These are phyloP conservation scores for Pleurotus ostreatus DNA, from an alignment of 768 basidiomycete genomes.

Conservation along the genomic window DNA sequence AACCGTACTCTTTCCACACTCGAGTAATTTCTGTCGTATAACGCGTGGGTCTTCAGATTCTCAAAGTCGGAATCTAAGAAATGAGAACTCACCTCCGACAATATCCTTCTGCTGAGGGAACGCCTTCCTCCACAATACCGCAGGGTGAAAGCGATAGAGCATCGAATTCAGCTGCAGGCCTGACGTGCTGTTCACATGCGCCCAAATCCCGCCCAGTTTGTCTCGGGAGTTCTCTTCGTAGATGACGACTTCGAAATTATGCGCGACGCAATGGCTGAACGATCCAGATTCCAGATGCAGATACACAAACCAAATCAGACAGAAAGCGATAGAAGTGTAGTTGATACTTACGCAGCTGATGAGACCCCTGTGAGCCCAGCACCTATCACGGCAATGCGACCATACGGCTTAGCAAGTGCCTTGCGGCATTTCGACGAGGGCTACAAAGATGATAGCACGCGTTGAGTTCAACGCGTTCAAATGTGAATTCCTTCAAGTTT, in stretches of 20 bases:
- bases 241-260: slow-evolving; percentile 50
- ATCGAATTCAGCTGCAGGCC: slow-evolving; percentile 48
- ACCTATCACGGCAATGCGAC: slow-evolving; percentile 46
- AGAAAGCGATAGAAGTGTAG: neutral
- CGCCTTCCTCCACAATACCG: slow-evolving; percentile 35
- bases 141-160: slow-evolving; percentile 49
- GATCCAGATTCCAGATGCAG: neutral
- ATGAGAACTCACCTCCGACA: slow-evolving; percentile 28
- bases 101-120: slow-evolving; percentile 51
- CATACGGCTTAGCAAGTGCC: slow-evolving; percentile 26
- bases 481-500: neutral
- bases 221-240: slow-evolving; percentile 32
- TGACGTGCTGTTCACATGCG: slow-evolving; percentile 46
- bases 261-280: slow-evolving; percentile 37
- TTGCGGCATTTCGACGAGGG: slow-evolving; percentile 21
- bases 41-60: neutral
- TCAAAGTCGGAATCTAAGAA: neutral
- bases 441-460: slow-evolving; percentile 3
- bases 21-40: slow-evolving; percentile 26
- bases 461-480: neutral
- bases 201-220: slow-evolving; percentile 46
- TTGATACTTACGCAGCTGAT: slow-evolving; percentile 38
- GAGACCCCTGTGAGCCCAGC: slow-evolving; percentile 50
- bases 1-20: slow-evolving; percentile 48
- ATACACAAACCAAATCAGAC: neutral